Conservation (phyloP, 768 basidiomycete species). For the Favolaschia claudopus region DNA sequence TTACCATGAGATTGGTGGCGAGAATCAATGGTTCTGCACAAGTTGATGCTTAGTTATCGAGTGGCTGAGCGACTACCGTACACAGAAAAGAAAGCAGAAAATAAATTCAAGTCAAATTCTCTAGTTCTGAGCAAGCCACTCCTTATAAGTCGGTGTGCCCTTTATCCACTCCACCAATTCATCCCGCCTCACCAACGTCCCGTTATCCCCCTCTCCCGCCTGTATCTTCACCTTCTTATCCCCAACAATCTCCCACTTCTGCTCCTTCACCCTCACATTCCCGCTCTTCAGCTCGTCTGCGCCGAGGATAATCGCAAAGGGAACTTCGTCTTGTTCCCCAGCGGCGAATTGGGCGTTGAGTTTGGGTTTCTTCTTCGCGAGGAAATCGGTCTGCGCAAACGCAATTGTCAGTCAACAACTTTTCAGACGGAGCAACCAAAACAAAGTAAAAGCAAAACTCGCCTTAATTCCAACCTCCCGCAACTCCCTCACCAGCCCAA, state of each 20-base stretch:
- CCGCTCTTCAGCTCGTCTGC: slow-evolving; percentile 85
- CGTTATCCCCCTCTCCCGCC: slow-evolving; percentile 67
- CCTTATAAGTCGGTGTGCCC: slow-evolving; percentile 50
- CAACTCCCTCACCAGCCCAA: slow-evolving; percentile 79
- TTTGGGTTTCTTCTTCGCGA: slow-evolving; percentile 94
- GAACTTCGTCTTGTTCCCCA: slow-evolving; percentile 90
- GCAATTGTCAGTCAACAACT: slow-evolving; percentile 5
- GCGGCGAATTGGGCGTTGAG: slow-evolving; percentile 85
- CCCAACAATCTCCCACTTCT: slow-evolving; percentile 78
- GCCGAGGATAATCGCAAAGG: slow-evolving; percentile 93
- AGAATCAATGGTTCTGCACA: too few species aligned
- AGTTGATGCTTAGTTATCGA: too few species aligned
- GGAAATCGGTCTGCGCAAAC: slow-evolving; percentile 78
- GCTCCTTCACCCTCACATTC: slow-evolving; percentile 90
- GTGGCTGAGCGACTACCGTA: too few species aligned
- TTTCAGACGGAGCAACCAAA: too few species aligned
- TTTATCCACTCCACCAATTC: slow-evolving; percentile 74
- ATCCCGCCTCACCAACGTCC: slow-evolving; percentile 66
- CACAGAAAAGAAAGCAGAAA: too few species aligned
- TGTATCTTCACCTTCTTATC: slow-evolving; percentile 76
- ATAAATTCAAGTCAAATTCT: too few species aligned
- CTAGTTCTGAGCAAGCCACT: slow-evolving; percentile 47
- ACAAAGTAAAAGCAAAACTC: slow-evolving; percentile 25
- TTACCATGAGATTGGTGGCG: too few species aligned
- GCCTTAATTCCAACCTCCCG: slow-evolving; percentile 91